Conservation (phyloP, 2,329 filamentous ascomycete genomes). For the Arthrobotrys pseudoclavata region DNA sequence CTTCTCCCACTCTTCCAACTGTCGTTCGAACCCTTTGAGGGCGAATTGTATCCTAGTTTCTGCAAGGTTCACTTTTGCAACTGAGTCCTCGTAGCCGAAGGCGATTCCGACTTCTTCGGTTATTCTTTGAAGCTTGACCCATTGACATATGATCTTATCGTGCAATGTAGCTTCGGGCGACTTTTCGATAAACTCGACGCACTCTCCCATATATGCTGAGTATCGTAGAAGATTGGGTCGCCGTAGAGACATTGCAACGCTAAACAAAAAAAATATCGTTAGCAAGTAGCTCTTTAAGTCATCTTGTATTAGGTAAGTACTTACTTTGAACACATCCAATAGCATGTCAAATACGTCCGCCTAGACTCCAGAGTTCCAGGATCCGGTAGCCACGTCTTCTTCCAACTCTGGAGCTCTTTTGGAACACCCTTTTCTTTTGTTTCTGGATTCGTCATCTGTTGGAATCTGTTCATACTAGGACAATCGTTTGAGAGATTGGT, state of each 20-base stretch:
- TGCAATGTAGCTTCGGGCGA: slow-evolving; percentile 66
- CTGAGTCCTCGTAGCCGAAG: slow-evolving; percentile 72
- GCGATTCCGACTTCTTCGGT: slow-evolving; percentile 72
- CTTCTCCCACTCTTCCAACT: slow-evolving; percentile 69
- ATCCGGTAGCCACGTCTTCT: slow-evolving; percentile 60
- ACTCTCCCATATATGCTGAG: slow-evolving; percentile 68
- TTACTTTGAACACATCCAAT: slow-evolving; percentile 64
- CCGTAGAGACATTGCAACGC: slow-evolving; percentile 68
- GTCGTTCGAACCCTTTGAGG: slow-evolving; percentile 71
- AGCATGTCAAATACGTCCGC: slow-evolving; percentile 66
- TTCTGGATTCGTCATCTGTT: slow-evolving; percentile 37
- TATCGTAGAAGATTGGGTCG: slow-evolving; percentile 68
- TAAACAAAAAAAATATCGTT: slow-evolving; percentile 51
- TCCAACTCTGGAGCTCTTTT: slow-evolving; percentile 41
- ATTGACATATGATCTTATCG: slow-evolving; percentile 67
- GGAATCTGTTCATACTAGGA: slow-evolving; percentile 33
- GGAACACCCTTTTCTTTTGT: slow-evolving; percentile 42
- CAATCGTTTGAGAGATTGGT: slow-evolving; percentile 24
- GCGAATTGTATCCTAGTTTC: slow-evolving; percentile 72
- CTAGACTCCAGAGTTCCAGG: slow-evolving; percentile 65
- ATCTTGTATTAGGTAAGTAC: slow-evolving; percentile 2
- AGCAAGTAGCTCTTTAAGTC: not conserved
- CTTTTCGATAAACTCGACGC: slow-evolving; percentile 67
- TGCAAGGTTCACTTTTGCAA: slow-evolving; percentile 70
- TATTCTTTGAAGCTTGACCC: slow-evolving; percentile 68